These are phyloP conservation scores for Lecanoromycetidae sp. DNA, from an alignment of 2,329 filamentous ascomycete species.

Conservation along the genomic window DNA sequence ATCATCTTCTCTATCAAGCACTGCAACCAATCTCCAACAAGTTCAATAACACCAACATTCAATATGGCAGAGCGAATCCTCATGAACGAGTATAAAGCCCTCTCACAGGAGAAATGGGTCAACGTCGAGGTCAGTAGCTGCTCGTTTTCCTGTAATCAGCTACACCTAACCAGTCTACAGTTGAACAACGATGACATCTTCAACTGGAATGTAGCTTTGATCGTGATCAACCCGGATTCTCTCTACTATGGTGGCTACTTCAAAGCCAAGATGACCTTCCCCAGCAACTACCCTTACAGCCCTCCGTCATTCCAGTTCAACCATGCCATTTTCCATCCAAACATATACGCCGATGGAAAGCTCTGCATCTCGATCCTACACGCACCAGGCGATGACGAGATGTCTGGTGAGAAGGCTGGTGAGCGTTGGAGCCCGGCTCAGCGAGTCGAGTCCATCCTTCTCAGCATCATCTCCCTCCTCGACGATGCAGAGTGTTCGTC, in stretches of 20 bases:
- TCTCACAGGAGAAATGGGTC: constrained; percentile 87
- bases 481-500: constrained; percentile 91
- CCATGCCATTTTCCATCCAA: constrained; percentile 74
- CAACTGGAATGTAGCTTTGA: constrained; percentile 75
- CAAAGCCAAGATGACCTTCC: constrained; percentile 78
- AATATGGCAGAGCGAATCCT: constrained; percentile 61
- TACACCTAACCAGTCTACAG: constrained; percentile 31
- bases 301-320: constrained; percentile 79
- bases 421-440: constrained; percentile 94
- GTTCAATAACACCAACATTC: neutral
- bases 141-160: neutral
- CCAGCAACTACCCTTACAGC: constrained; percentile 75
- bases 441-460: constrained; percentile 85
- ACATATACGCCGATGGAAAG: constrained; percentile 81
- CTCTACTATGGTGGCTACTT: constrained; percentile 89
- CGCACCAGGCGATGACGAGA: constrained; percentile 77
- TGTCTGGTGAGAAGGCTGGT: constrained; percentile 77
- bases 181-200: constrained; percentile 73
- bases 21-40: neutral
- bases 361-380: constrained; percentile 97
- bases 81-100: constrained; percentile 73
- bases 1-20: neutral
- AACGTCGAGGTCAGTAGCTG: constrained; percentile 60
- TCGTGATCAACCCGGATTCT: constrained; percentile 86
- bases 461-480: constrained; percentile 80